phyloP scores from a whole-genome alignment of 75 land plant species.

The Ceratopteris richardii region DNA sequence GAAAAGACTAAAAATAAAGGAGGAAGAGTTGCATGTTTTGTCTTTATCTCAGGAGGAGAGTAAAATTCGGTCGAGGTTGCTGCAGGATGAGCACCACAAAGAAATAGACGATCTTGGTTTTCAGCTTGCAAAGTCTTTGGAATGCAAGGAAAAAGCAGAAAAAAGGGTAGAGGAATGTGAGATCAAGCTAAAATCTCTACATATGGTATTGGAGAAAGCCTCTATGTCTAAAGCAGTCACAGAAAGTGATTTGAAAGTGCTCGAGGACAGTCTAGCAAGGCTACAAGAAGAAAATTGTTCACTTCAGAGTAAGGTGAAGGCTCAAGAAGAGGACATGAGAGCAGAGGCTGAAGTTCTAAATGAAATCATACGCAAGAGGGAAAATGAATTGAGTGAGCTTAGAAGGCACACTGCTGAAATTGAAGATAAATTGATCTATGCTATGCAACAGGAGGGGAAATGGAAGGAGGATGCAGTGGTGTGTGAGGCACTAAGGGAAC shows the following conservation, averaged over 20 bases:
- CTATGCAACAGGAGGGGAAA: constrained; percentile 3
- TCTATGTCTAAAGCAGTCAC: not conserved
- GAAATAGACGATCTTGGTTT: not conserved
- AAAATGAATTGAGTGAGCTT: not conserved
- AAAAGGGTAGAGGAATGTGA: constrained; percentile 6
- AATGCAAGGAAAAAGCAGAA: not conserved
- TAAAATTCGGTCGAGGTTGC: not conserved
- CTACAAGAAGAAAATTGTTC: constrained; percentile 4
- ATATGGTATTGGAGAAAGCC: not conserved
- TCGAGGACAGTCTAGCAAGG: not conserved
- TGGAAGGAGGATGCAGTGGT: not conserved
- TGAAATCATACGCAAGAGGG: not conserved
- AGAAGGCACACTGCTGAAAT: not conserved
- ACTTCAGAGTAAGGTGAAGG: not conserved
- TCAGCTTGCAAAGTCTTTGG: constrained; percentile 2
- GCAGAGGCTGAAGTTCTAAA: no score
- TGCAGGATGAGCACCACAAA: not conserved
- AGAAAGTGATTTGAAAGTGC: not conserved
- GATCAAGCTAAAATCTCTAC: constrained; percentile 1
- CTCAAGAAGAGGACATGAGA: not conserved
- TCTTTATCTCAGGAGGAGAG: not conserved
- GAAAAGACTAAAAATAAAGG: not conserved
- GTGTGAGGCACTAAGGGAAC: not conserved
- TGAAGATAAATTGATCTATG: not conserved
- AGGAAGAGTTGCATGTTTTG: constrained; percentile 1